phyloP scores from a whole-genome alignment of 768 basidiomycete genomes.

The Hygrophorus pudorinus region DNA sequence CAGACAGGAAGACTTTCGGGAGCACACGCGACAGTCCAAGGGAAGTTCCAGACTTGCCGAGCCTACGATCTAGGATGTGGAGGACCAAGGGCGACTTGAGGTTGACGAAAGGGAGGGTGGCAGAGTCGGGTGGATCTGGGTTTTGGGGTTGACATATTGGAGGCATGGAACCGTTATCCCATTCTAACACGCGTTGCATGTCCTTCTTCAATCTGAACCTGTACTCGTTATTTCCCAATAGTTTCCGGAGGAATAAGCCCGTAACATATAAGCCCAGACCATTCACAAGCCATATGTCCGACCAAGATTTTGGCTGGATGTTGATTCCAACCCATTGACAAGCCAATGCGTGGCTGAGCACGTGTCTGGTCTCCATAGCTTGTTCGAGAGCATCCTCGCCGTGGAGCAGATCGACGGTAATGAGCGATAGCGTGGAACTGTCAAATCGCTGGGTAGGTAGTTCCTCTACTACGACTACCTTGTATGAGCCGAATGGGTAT shows the following conservation, averaged over 20 bases:
- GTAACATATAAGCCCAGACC: constrained; percentile 88
- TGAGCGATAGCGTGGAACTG: constrained; percentile 72
- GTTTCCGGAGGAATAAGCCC: constrained; percentile 74
- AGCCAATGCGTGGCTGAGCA: constrained; percentile 79
- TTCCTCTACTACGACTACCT: constrained; percentile 89
- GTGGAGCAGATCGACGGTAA: constrained; percentile 75
- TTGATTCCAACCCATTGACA: constrained; percentile 97
- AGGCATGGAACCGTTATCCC: constrained; percentile 82
- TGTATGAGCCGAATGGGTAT: constrained; percentile 93
- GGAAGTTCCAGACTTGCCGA: constrained; percentile 92
- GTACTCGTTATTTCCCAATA: constrained; percentile 95
- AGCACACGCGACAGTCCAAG: constrained; percentile 90
- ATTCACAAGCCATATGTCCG: constrained; percentile 95
- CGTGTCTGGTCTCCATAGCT: constrained; percentile 81
- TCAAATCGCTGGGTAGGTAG: constrained; percentile 76
- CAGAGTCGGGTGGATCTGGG: constrained; percentile 74
- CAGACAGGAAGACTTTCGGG: constrained; percentile 90
- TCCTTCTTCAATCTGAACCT: constrained; percentile 93
- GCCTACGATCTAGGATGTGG: constrained; percentile 86
- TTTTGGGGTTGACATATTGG: constrained; percentile 90
- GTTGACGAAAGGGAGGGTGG: constrained; percentile 79
- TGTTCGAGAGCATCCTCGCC: constrained; percentile 89
- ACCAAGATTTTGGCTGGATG: constrained; percentile 86
- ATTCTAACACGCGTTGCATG: constrained; percentile 83
- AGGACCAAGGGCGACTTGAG: constrained; percentile 94